These are phyloP conservation scores for Xylaria sp. DNA, from an alignment of 2,329 filamentous ascomycete genomes.

Conservation along the genomic window DNA sequence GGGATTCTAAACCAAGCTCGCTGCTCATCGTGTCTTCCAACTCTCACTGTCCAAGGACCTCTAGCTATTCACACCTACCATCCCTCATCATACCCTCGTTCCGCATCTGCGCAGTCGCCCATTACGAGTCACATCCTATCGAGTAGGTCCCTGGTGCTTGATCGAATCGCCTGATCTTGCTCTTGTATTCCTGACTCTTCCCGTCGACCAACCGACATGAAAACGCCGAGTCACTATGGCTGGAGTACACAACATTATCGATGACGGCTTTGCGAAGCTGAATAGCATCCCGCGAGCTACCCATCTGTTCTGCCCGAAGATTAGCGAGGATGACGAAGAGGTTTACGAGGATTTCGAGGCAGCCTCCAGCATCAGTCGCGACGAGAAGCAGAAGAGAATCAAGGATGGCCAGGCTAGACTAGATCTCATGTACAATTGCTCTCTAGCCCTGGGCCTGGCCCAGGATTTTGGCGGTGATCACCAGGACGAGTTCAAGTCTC, in stretches of 20 bases:
- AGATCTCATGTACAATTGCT: conserved; percentile 60
- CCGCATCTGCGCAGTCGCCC: neutral
- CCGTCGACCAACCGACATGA: conserved; percentile 21
- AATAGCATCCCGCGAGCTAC: conserved; percentile 16
- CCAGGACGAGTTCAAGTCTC: conserved; percentile 52
- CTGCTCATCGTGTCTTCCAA: neutral
- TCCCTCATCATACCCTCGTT: neutral
- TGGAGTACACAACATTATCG: conserved; percentile 24
- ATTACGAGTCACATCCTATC: neutral
- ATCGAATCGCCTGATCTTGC: neutral
- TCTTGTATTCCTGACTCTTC: neutral
- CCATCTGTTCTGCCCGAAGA: conserved; percentile 65
- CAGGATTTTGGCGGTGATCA: conserved; percentile 55
- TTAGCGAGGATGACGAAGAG: conserved; percentile 56
- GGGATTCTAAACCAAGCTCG: neutral
- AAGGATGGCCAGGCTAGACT: conserved; percentile 51
- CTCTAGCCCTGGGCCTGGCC: conserved; percentile 63
- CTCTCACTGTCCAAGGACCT: neutral
- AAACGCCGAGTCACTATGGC: conserved; percentile 26
- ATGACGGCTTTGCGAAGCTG: conserved; percentile 26
- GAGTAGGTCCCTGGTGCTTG: neutral
- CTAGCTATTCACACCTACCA: neutral
- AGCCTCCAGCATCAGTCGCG: conserved; percentile 42
- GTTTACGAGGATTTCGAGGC: conserved; percentile 55
- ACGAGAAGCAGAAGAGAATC: conserved; percentile 50